A percentile compares a stretch with the other conserved stretches of the same genome.
Evolutionary conservation across 306 rosid genomes (phyloP).

Genomic region (Biancaea sappan): DNA sequence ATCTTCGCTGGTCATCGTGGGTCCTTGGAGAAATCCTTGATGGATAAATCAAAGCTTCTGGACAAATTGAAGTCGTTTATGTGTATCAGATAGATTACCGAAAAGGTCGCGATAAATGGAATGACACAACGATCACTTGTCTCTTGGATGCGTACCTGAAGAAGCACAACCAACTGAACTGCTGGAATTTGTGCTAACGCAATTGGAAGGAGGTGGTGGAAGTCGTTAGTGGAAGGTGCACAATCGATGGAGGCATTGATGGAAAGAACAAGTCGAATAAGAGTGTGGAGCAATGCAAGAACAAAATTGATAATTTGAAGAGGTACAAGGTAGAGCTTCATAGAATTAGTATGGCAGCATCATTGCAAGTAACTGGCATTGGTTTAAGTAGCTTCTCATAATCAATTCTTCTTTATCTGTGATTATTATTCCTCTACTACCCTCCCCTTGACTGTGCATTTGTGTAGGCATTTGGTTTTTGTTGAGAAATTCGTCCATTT

Average conservation of each 20-base stretch:
- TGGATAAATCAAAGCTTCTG: too few species aligned
- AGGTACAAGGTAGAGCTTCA: slow-evolving; percentile 53
- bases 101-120: slow-evolving; percentile 55
- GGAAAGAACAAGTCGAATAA: slow-evolving; percentile 20
- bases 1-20: too few species aligned
- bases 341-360: slow-evolving; percentile 37
- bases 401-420: too few species aligned
- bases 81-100: slow-evolving; percentile 37
- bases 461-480: too few species aligned
- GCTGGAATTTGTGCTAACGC: slow-evolving; percentile 49
- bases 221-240: slow-evolving; percentile 32
- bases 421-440: too few species aligned
- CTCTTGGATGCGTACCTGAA: slow-evolving; percentile 48
- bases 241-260: slow-evolving; percentile 11
- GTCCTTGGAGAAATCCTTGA: too few species aligned
- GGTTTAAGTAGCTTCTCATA: slow-evolving; percentile 54
- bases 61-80: too few species aligned
- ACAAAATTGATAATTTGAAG: slow-evolving; percentile 50
- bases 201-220: slow-evolving; percentile 52
- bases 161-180: slow-evolving; percentile 47
- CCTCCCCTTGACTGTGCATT: too few species aligned
- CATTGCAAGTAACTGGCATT: slow-evolving; percentile 44
- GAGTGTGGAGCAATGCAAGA: slow-evolving; percentile 52
- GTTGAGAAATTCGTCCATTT: too few species aligned
- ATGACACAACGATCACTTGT: slow-evolving; percentile 47